phyloP scores from a whole-genome alignment of 129 eudicot genomes.

The Lactuca sativa region DNA sequence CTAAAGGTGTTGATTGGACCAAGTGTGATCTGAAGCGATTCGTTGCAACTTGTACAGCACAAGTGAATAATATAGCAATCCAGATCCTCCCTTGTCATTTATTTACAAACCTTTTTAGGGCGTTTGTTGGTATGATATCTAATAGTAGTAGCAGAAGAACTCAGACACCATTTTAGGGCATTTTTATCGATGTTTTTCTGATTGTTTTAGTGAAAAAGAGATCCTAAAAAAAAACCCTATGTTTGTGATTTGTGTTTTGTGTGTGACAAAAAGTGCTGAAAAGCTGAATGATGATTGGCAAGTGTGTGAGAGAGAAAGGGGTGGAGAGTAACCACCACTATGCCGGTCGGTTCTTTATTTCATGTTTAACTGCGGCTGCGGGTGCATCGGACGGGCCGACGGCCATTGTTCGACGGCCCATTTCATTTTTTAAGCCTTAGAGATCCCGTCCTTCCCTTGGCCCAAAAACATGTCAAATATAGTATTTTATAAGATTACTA shows the following conservation, averaged over 20 bases:
- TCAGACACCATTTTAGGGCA: conserved; percentile 8
- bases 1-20: conserved; percentile 17
- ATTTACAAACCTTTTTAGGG: conserved; percentile 6
- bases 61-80: conserved; percentile 23
- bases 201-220: conserved; percentile 13
- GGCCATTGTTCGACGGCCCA: not conserved
- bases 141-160: conserved; percentile 8
- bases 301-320: conserved; percentile 2
- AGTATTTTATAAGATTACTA: no score
- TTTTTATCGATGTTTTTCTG: conserved; percentile 7
- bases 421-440: not conserved
- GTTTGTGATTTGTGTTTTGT: conserved; percentile 4
- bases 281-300: conserved; percentile 33
- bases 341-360: not conserved
- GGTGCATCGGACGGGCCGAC: not conserved
- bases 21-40: conserved; percentile 31
- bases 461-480: not conserved
- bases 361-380: not conserved
- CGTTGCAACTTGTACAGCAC: conserved; percentile 9
- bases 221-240: conserved; percentile 22
- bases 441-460: not conserved
- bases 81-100: conserved; percentile 36
- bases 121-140: conserved; percentile 5
- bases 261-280: conserved; percentile 36
- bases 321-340: conserved; percentile 11